These are phyloP conservation scores for Ajuga chamaepitys DNA, from an alignment of 257 asterid species.

Conservation along the genomic window DNA sequence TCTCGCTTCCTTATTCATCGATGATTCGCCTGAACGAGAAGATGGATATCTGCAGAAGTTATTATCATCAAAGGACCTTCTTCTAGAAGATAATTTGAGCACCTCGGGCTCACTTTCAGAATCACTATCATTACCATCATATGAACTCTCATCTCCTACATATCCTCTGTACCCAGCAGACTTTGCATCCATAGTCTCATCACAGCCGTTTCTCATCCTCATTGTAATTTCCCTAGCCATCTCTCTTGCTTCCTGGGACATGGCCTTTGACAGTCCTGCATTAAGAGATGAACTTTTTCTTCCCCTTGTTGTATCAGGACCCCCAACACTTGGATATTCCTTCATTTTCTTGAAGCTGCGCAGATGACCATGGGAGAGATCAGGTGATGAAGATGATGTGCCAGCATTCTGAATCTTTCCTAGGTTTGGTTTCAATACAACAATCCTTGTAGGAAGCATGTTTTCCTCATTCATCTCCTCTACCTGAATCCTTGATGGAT, in stretches of 20 bases:
- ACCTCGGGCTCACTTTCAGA: conserved; percentile 56
- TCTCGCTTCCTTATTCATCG: conserved; percentile 65
- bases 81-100: conserved; percentile 27
- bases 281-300: conserved; percentile 31
- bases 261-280: conserved; percentile 29
- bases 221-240: conserved; percentile 58
- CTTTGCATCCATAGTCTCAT: conserved; percentile 29
- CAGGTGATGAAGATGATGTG: conserved; percentile 33
- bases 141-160: conserved; percentile 89
- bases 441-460: conserved; percentile 64
- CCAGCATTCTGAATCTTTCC: conserved; percentile 32
- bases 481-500: conserved; percentile 28
- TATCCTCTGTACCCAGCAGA: conserved; percentile 52
- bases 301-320: conserved; percentile 28
- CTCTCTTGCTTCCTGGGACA: conserved; percentile 52
- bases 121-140: conserved; percentile 60
- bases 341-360: conserved; percentile 29
- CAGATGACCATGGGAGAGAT: conserved; percentile 23
- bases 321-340: conserved; percentile 22
- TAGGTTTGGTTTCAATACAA: conserved; percentile 75
- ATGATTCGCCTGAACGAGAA: conserved; percentile 38
- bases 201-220: conserved; percentile 45
- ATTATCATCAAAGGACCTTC: conserved; percentile 40
- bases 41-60: conserved; percentile 31
- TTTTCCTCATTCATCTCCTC: conserved; percentile 31